Evolutionary conservation across 2,329 filamentous ascomycete genomes (phyloP), one percentile per base, ranked within the genome.

Genomic region (Aspergillus sp.): DNA sequence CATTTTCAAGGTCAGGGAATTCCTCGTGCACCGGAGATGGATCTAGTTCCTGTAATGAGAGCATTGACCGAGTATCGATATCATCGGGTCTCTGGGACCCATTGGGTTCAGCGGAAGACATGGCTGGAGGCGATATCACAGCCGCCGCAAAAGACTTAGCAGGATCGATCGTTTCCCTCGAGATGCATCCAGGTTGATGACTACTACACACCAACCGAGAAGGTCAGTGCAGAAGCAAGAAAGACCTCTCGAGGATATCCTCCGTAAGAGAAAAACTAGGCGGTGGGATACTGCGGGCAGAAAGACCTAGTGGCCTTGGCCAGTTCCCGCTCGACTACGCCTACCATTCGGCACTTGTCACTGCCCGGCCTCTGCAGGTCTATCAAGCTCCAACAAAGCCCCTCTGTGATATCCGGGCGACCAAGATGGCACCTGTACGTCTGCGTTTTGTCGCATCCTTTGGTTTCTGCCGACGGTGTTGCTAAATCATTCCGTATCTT

Each of bases 31-130:
- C 91, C 0, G 92, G 93, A 22, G 87, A 87, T 3, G 93, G 93
- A 55, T 96, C 92, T 62, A 97, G 81, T 71, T 94, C 87, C 54
- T 89, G 83, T 59, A 96, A 83, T 47, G 89, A 89, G 59, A 86
- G 78, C 55, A 87, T 76, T 42, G 86, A 86, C 68, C 66, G 73
- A 39, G 72, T 69, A 46, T 76, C 73, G 49, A 68, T 65, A 18
- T 73, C 69, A 36, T 71, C 67, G 39, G 63, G 63, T 12, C 65
- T 71, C 60, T 58, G 66, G 20, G 63, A 54, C 49, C 46, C 55
- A 29, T 32, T 49, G 46, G 59, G 61, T 36, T 56, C 53, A 18
- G 51, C 46, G 11, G 63, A 57, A 7, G 63, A 56, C 65, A 67
- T 71, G 55, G 32, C 65, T 39, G 24, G 49, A 39, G 39, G 24